Evolutionary conservation across 2,329 filamentous ascomycete species (phyloP), one percentile per base, ranked within the genome.

Genomic region (Eurotiales sp.): DNA sequence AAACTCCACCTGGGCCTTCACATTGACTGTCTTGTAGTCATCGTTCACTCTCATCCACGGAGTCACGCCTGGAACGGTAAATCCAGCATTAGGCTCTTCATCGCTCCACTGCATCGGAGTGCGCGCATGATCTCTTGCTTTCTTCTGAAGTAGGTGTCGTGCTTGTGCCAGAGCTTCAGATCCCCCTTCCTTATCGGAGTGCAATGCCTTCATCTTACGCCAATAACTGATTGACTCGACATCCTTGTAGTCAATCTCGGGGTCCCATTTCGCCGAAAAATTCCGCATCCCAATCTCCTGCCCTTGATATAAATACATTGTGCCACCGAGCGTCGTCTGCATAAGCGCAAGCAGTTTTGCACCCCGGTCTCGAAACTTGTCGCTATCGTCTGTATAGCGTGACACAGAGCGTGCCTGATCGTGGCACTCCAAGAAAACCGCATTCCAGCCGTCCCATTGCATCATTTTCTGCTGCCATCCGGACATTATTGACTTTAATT

Each of bases 41-140:
- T 84, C 79, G 62, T 88, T 83, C 34, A 83, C 78, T 11, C 78
- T 76, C 80, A 89, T 89, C 87, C 87, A 90, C 2, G 86, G 84
- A 47, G 72, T 74, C 2, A 63, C 64, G 7, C 67, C 68, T 1
- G 68, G 68, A 2, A 71, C 71, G 0, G 84, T 83, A 70, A 90
- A 90, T 8, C 87, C 86, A 0, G 75, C 84, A 54, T 88, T 77
- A 0, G 70, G 60, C 1, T 68, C n/a, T n/a, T n/a, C 71, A n/a
- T 66, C 61, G 55, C 82, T 76, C 86, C 86, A 90, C 62, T 88
- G 85, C 66, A 90, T 84, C 0, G 86, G 86, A 0, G 84, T 83
- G 42, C 86, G 77, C 8, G 82, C 82, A 64, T 90, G 86, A 66
- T 90, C 87, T 19, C 86, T 65, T 1, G 68, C 68, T 42, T 69